Conservation (phyloP, 306 rosid species). For the Abrus pulchellus region DNA sequence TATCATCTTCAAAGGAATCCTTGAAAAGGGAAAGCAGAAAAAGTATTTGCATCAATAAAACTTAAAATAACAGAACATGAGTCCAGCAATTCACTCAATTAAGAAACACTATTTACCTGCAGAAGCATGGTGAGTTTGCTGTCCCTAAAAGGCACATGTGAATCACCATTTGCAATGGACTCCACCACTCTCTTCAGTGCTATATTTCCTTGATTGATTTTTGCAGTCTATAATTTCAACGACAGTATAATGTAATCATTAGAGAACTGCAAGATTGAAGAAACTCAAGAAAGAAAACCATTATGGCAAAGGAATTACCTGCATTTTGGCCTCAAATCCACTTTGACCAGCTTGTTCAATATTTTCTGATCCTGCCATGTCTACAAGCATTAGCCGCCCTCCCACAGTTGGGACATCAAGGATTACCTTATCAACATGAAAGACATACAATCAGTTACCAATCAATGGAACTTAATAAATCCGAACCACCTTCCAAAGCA, state of each 20-base stretch:
- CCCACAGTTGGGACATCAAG: slow-evolving; percentile 97
- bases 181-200: slow-evolving; percentile 98
- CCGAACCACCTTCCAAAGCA: slow-evolving; percentile 15
- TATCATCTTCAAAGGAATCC: slow-evolving; percentile 99
- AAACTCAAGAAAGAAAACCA: not conserved
- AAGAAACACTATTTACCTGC: slow-evolving; percentile 66
- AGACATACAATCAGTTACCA: slow-evolving; percentile 34
- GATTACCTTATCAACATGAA: slow-evolving; percentile 67
- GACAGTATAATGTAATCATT: slow-evolving; percentile 34
- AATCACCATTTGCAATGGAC: slow-evolving; percentile 98
- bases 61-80: slow-evolving; percentile 34
- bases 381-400: slow-evolving; percentile 97
- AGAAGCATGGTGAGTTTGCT: slow-evolving; percentile 99
- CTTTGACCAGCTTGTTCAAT: slow-evolving; percentile 99
- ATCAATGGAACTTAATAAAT: not conserved
- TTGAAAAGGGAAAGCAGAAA: slow-evolving; percentile 44
- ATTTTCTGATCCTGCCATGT: slow-evolving; percentile 99
- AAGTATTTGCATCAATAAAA: slow-evolving; percentile 38
- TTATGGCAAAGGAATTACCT: slow-evolving; percentile 60
- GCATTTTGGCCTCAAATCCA: slow-evolving; percentile 99
- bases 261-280: slow-evolving; percentile 19
- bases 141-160: slow-evolving; percentile 98
- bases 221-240: slow-evolving; percentile 75
- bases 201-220: slow-evolving; percentile 95
- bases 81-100: slow-evolving; percentile 17